phyloP scores from a whole-genome alignment of 2,329 filamentous ascomycete species.

The Coleophoma eucalyptorum region DNA sequence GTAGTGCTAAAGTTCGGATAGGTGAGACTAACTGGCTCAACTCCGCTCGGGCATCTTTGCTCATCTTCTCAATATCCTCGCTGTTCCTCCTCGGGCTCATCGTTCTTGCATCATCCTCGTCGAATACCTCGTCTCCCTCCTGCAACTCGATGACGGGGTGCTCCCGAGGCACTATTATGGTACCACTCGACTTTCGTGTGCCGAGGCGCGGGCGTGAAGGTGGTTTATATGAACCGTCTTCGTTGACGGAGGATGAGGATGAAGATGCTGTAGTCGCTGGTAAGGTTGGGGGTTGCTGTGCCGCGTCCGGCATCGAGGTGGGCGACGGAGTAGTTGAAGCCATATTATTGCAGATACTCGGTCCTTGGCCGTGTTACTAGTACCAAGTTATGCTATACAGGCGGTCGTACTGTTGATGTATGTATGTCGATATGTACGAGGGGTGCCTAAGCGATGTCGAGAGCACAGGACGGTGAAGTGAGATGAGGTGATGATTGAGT shows the following conservation, averaged over 20 bases:
- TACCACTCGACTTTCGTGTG: conserved; percentile 75
- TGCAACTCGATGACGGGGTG: conserved; percentile 68
- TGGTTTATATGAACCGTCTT: conserved; percentile 4
- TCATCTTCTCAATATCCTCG: conserved; percentile 84
- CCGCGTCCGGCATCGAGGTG: too few species aligned
- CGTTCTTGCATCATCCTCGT: conserved; percentile 82
- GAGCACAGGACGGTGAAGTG: background rate
- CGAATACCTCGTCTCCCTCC: conserved; percentile 63
- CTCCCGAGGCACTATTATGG: conserved; percentile 77
- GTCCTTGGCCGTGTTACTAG: too few species aligned
- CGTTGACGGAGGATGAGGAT: conserved; percentile 15
- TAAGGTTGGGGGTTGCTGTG: too few species aligned
- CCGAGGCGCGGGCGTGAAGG: conserved; percentile 59
- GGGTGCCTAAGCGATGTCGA: too few species aligned
- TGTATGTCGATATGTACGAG: background rate
- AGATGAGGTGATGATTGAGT: background rate
- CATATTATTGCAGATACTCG: too few species aligned
- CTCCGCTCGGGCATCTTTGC: conserved; percentile 73
- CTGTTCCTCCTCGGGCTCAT: conserved; percentile 93
- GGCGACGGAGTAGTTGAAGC: too few species aligned
- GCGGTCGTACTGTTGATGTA: background rate
- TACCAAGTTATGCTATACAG: background rate
- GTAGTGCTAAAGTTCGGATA: too few species aligned
- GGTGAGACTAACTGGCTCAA: conserved; percentile 45
- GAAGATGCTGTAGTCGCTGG: conserved; percentile 4